Conservation (phyloP, 1,139 yeast genomes). For the Blastobotrys proliferans region DNA sequence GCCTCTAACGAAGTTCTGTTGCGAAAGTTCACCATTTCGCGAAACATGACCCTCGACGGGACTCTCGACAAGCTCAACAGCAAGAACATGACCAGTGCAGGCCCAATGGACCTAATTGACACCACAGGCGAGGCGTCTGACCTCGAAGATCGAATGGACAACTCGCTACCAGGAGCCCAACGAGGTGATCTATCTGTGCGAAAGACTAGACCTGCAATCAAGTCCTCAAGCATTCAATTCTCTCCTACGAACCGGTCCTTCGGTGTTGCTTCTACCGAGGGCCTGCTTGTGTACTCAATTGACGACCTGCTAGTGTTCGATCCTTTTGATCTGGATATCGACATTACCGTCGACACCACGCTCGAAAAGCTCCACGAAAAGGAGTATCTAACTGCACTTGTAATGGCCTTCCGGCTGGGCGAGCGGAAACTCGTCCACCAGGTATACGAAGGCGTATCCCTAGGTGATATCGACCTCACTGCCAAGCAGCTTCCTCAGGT, state of each 20-base stretch:
- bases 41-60: constrained; percentile 88
- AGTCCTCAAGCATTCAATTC: constrained; percentile 72
- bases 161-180: constrained; percentile 78
- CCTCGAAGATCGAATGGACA: constrained; percentile 74
- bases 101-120: constrained; percentile 78
- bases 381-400: constrained; percentile 74
- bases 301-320: constrained; percentile 77
- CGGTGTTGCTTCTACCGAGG: constrained; percentile 96
- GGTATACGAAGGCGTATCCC: constrained; percentile 74
- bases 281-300: constrained; percentile 74
- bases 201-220: constrained; percentile 69
- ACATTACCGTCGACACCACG: constrained; percentile 80
- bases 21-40: constrained; percentile 76
- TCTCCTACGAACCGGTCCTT: constrained; percentile 91
- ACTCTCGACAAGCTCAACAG: constrained; percentile 78
- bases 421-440: constrained; percentile 69
- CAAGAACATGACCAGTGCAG: constrained; percentile 80
- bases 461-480: constrained; percentile 64
- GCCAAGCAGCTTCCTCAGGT: constrained; percentile 67
- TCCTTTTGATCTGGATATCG: constrained; percentile 92
- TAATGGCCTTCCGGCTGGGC: constrained; percentile 91
- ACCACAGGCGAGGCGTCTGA: constrained; percentile 84
- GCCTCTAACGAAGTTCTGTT: constrained; percentile 80
- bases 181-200: constrained; percentile 86
- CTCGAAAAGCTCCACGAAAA: constrained; percentile 56